Base-by-base conservation (phyloP, 2,329 filamentous ascomycete species). In the Phyllachora maydis region DNA sequence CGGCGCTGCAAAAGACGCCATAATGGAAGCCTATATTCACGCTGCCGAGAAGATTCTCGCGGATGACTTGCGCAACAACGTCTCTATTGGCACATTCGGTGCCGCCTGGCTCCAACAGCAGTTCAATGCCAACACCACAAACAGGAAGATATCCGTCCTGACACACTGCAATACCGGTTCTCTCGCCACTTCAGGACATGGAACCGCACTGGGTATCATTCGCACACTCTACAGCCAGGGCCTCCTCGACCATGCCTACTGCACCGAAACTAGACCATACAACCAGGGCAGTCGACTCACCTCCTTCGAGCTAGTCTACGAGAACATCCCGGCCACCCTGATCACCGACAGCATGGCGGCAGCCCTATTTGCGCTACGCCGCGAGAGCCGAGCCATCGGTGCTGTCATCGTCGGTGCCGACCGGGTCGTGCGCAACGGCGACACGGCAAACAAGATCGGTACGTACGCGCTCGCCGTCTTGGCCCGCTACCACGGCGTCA, bases 141-240 rank as follows among this genome's bases (percentile, higher is more conserved):
- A 59, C 32, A 38, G 56, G 42, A 38, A 56, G 49, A 36, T 92
- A 22, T 79, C 78, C n/a, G 73, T 98, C 20, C 52, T 98, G 34
- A 98, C 88, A 8, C 90, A 98, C 49, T 98, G 88, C 59, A 98
- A 98, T 47, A 98, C 88, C 12, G 88, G 88, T 14, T 93, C 85
- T 11, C 69, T 98, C 16, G 88, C 88, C 14, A 98, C 88, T 2
- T 91, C 88, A 10, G 88, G 88, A n/a, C 91, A 95, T 42, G 88
- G 88, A 24, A 98, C 88, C 8, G 88, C 88, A 0, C 59, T 98
- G 3, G 88, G 88, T 12, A 88, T 98, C 23, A 82, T 98, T 35
- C 77, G 88, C 27, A 79, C 77, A 4, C 58, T 98, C 4, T 65
- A 78, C 39, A 50, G 64, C 8, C 58, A 58, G 26, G 56, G 59